These are phyloP conservation scores for Gamarada debralockiae DNA, from an alignment of 495 filamentous ascomycete genomes.

Conservation along the genomic window DNA sequence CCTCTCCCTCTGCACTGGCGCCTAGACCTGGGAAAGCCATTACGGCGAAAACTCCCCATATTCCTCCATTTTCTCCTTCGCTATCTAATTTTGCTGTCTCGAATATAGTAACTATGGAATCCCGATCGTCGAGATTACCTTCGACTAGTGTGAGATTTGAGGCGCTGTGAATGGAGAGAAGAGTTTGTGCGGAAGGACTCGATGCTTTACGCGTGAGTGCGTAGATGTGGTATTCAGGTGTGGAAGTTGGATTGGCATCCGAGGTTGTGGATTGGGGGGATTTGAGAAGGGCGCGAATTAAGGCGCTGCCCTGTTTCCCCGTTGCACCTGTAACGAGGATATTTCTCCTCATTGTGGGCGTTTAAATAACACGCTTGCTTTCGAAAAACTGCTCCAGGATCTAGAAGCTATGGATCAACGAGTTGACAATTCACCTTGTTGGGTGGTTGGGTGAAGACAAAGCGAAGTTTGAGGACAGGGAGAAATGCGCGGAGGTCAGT, in stretches of 20 bases:
- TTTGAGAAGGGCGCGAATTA: conserved; percentile 29
- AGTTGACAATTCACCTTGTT: too few relatives aligned
- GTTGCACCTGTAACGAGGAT: conserved; percentile 37
- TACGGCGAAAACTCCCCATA: conserved; percentile 36
- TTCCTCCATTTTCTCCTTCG: conserved; percentile 9
- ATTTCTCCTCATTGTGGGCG: conserved; percentile 8
- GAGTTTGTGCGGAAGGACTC: conserved; percentile 16
- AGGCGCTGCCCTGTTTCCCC: conserved; percentile 35
- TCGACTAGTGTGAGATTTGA: conserved; percentile 28
- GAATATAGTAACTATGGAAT: conserved; percentile 26
- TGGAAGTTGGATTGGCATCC: background rate
- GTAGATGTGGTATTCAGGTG: conserved; percentile 26
- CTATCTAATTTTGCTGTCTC: conserved; percentile 18
- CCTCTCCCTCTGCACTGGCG: conserved; percentile 21
- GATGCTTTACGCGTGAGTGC: conserved; percentile 32
- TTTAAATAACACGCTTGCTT: too few relatives aligned
- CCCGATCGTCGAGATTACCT: conserved; percentile 29
- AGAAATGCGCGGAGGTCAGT: too few relatives aligned
- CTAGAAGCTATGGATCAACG: too few relatives aligned
- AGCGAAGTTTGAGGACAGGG: too few relatives aligned
- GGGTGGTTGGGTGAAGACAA: too few relatives aligned
- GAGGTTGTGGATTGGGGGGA: background rate
- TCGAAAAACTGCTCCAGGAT: too few relatives aligned
- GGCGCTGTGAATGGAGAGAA: conserved; percentile 15
- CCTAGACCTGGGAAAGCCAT: conserved; percentile 30